Conservation (phyloP, 768 basidiomycete species). For the Podaxis pistillaris region DNA sequence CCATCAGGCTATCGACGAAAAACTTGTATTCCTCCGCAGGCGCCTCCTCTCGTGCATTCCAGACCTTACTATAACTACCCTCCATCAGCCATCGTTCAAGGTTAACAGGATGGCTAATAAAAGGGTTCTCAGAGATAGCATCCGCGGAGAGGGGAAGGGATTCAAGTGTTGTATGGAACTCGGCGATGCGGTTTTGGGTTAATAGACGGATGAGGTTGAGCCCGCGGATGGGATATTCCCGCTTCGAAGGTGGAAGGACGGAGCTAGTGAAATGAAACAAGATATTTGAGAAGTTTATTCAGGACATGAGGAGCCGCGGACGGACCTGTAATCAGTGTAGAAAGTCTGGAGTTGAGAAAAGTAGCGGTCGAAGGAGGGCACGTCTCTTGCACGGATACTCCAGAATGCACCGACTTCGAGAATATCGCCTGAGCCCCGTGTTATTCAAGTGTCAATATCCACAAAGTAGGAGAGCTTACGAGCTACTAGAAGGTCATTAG, state of each 20-base stretch:
- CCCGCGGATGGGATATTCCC: constrained; percentile 86
- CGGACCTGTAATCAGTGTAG: constrained; percentile 80
- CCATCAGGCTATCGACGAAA: constrained; percentile 91
- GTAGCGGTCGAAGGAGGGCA: constrained; percentile 93
- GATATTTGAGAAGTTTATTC: background rate
- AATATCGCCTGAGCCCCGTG: constrained; percentile 66
- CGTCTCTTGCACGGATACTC: constrained; percentile 84
- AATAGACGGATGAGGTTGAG: constrained; percentile 94
- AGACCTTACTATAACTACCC: constrained; percentile 96
- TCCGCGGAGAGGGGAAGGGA: constrained; percentile 65
- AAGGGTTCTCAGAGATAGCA: constrained; percentile 65
- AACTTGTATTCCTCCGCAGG: constrained; percentile 94
- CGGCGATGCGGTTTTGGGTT: constrained; percentile 93
- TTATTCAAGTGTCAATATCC: background rate
- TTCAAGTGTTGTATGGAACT: constrained; percentile 96
- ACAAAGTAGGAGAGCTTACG: constrained; percentile 45
- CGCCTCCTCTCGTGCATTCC: constrained; percentile 90
- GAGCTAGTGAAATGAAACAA: constrained; percentile 33
- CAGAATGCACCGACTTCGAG: constrained; percentile 95
- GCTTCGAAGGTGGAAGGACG: constrained; percentile 76
- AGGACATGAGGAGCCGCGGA: background rate
- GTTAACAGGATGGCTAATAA: constrained; percentile 82
- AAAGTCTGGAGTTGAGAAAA: constrained; percentile 89
- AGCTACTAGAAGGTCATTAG: constrained; percentile 68
- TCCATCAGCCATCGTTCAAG: constrained; percentile 99